A percentile compares a stretch with the other conserved stretches of the same genome.
Conservation (phyloP, 1,284 basidiomycete genomes). For the Sporisorium exsertum region DNA sequence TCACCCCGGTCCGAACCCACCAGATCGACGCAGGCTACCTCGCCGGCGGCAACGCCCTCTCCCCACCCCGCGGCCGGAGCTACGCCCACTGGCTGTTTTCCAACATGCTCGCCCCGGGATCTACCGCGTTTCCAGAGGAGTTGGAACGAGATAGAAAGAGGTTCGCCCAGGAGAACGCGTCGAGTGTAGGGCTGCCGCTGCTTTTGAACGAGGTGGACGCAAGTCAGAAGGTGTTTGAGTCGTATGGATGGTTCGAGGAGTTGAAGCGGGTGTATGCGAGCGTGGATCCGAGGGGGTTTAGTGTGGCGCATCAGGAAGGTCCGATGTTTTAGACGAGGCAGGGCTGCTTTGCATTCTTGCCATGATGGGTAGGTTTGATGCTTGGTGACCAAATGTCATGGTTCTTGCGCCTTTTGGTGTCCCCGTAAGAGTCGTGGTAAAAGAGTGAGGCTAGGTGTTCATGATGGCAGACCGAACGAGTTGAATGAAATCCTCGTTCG, state of each 20-base stretch:
- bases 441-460: background rate
- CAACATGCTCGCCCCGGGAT: conserved; percentile 3
- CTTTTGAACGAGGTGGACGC: conserved; percentile 54
- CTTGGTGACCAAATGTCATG: background rate
- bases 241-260: conserved; percentile 35
- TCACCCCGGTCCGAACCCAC: conserved; percentile 37
- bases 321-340: conserved; percentile 14
- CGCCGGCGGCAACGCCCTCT: conserved; percentile 43
- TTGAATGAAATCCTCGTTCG: conserved; percentile 13
- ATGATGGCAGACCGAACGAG: conserved; percentile 19
- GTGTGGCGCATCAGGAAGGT: conserved; percentile 22
- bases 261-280: conserved; percentile 28
- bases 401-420: too few relatives aligned
- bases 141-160: conserved; percentile 13
- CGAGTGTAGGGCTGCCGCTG: conserved; percentile 30
- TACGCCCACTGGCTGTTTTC: conserved; percentile 28
- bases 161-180: conserved; percentile 19
- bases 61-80: conserved; percentile 19
- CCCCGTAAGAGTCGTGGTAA: background rate
- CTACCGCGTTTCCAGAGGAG: conserved; percentile 16
- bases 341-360: too few relatives aligned
- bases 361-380: background rate
- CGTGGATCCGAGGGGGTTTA: conserved; percentile 38
- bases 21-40: conserved; percentile 29
- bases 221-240: conserved; percentile 30